phyloP scores from a whole-genome alignment of 768 basidiomycete species.

The Astraeus odoratus region DNA sequence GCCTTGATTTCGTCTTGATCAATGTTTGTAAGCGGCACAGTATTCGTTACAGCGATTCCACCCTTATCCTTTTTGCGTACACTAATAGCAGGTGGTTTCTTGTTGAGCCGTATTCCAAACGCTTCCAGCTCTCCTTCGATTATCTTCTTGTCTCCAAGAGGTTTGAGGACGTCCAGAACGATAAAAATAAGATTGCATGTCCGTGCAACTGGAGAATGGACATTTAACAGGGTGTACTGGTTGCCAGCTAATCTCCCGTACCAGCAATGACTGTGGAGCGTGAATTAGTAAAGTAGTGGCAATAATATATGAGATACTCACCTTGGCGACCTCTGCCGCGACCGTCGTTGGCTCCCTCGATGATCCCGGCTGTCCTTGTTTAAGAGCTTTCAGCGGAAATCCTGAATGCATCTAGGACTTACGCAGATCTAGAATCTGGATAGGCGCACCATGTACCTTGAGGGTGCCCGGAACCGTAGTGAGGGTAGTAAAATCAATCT shows the following conservation, averaged over 20 bases:
- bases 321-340: conserved; percentile 94
- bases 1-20: conserved; percentile 97
- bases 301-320: conserved; percentile 26
- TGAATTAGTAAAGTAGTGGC: conserved; percentile 16
- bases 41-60: conserved; percentile 89
- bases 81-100: conserved; percentile 80
- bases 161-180: conserved; percentile 95
- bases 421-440: conserved; percentile 93
- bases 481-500: conserved; percentile 94
- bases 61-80: conserved; percentile 89
- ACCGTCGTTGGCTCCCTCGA: conserved; percentile 96
- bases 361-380: conserved; percentile 74
- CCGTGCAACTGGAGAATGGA: conserved; percentile 64
- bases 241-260: conserved; percentile 30
- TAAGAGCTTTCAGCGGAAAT: background rate
- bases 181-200: conserved; percentile 99
- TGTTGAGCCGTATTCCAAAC: conserved; percentile 97
- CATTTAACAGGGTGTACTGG: conserved; percentile 1
- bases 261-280: conserved; percentile 61
- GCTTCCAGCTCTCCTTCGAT: conserved; percentile 93
- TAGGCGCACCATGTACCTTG: conserved; percentile 92
- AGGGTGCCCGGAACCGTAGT: conserved; percentile 94
- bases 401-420: conserved; percentile 25
- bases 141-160: conserved; percentile 89
- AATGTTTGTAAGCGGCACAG: conserved; percentile 91